phyloP scores from a whole-genome alignment of 2,329 filamentous ascomycete species.

The Fusarium penzigii region DNA sequence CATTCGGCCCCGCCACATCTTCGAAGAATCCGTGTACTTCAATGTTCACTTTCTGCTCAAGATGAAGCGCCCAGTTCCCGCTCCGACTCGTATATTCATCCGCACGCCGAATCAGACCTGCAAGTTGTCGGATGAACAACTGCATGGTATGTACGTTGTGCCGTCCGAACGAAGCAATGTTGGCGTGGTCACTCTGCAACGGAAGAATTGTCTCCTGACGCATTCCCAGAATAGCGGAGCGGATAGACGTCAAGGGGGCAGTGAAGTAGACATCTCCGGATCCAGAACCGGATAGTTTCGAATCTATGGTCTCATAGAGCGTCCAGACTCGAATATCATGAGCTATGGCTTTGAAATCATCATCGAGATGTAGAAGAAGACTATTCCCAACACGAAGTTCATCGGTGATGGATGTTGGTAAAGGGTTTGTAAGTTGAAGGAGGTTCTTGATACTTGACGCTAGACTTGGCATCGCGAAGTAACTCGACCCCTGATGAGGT shows the following conservation, averaged over 20 bases:
- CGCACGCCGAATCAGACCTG: constrained; percentile 34
- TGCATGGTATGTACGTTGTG: constrained; percentile 51
- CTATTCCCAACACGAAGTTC: constrained; percentile 52
- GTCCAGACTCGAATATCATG: constrained; percentile 63
- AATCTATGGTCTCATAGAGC: constrained; percentile 64
- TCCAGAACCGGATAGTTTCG: constrained; percentile 50
- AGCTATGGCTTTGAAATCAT: constrained; percentile 57
- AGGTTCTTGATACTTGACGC: constrained; percentile 54
- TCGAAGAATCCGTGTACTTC: constrained; percentile 63
- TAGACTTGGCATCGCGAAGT: constrained; percentile 60
- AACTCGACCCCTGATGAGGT: constrained; percentile 64
- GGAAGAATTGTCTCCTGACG: constrained; percentile 54
- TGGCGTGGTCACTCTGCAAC: constrained; percentile 55
- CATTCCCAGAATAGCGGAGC: constrained; percentile 53
- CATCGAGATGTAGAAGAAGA: constrained; percentile 50
- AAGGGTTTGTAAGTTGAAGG: constrained; percentile 50
- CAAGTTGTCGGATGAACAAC: constrained; percentile 39
- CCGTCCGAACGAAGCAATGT: constrained; percentile 55
- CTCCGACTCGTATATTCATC: constrained; percentile 32
- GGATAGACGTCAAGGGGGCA: constrained; percentile 59
- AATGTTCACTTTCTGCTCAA: constrained; percentile 56
- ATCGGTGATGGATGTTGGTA: constrained; percentile 52
- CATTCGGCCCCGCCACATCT: constrained; percentile 41
- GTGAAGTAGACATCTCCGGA: constrained; percentile 55
- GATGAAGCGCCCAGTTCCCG: constrained; percentile 46